Evolutionary conservation across 1,139 yeast genomes (phyloP).

Genomic region (Lodderomyces pseudojiufengensis): DNA sequence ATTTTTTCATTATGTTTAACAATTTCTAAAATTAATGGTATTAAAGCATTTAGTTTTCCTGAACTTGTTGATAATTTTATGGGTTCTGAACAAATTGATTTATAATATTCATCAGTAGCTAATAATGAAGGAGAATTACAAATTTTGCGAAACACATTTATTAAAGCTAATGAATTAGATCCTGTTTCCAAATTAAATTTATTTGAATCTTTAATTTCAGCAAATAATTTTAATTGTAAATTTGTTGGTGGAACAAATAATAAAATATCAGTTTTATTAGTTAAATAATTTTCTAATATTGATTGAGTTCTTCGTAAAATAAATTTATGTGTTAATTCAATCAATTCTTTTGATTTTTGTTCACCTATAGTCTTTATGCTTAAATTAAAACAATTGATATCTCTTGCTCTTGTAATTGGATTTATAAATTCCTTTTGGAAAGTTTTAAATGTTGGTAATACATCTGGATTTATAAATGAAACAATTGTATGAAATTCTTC

Average conservation of each 20-base stretch:
- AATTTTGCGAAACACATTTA: conserved; percentile 72
- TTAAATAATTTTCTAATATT: conserved; percentile 62
- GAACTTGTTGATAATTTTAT: conserved; percentile 22
- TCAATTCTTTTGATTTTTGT: conserved; percentile 57
- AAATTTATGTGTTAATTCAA: conserved; percentile 60
- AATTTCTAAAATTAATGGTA: conserved; percentile 52
- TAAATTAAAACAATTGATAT: conserved; percentile 59
- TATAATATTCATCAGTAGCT: conserved; percentile 35
- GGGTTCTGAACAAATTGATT: conserved; percentile 9
- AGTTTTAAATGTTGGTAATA: conserved; percentile 58
- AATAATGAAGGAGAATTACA: conserved; percentile 79
- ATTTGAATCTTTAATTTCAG: conserved; percentile 30
- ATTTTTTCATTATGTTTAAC: conserved; percentile 55
- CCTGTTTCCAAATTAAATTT: conserved; percentile 14
- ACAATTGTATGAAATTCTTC: conserved; percentile 77
- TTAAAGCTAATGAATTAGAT: conserved; percentile 58
- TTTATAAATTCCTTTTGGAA: conserved; percentile 66
- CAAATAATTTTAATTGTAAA: conserved; percentile 56
- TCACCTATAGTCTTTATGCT: conserved; percentile 54
- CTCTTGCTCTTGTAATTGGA: conserved; percentile 76
- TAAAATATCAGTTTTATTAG: conserved; percentile 75
- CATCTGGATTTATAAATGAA: conserved; percentile 81
- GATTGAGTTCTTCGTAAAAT: conserved; percentile 71
- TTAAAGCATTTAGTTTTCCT: conserved; percentile 57
- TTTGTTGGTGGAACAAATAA: conserved; percentile 74